These are phyloP conservation scores for Leccinum olivaceopallidum DNA, from an alignment of 768 basidiomycete species.

Conservation along the genomic window DNA sequence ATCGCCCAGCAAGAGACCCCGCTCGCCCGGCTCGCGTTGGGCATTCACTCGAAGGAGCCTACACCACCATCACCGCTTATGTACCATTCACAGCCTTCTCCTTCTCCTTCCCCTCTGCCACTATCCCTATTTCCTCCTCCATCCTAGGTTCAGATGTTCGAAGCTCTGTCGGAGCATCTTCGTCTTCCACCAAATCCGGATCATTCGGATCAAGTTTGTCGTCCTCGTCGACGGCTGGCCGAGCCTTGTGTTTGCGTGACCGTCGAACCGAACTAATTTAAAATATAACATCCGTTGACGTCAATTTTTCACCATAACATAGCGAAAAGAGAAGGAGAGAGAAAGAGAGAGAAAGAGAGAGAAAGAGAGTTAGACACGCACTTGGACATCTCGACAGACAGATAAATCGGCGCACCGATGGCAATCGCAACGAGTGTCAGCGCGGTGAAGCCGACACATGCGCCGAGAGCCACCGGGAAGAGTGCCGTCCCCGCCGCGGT, in stretches of 20 bases:
- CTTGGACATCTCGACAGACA: not conserved
- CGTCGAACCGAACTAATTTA: not conserved
- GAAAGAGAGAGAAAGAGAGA: too few species aligned
- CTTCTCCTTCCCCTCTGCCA: not conserved
- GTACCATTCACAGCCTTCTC: not conserved
- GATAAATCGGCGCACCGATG: not conserved
- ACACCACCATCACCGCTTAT: not conserved
- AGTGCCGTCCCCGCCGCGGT: not conserved
- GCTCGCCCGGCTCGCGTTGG: not conserved
- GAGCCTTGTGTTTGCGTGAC: not conserved
- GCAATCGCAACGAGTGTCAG: not conserved
- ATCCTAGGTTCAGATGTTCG: not conserved
- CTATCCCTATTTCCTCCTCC: not conserved
- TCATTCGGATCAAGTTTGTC: not conserved
- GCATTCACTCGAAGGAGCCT: not conserved
- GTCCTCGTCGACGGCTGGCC: not conserved
- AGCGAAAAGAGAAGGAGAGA: not conserved
- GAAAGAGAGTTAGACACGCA: not conserved
- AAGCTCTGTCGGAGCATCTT: not conserved
- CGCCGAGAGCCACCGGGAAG: constrained; percentile 18
- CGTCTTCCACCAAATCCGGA: not conserved
- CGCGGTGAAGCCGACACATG: constrained; percentile 3
- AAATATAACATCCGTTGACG: not conserved
- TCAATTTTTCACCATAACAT: not conserved
- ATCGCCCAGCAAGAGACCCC: not conserved